phyloP scores from a whole-genome alignment of 2,329 filamentous ascomycete species.

The Colletotrichum sansevieriae region DNA sequence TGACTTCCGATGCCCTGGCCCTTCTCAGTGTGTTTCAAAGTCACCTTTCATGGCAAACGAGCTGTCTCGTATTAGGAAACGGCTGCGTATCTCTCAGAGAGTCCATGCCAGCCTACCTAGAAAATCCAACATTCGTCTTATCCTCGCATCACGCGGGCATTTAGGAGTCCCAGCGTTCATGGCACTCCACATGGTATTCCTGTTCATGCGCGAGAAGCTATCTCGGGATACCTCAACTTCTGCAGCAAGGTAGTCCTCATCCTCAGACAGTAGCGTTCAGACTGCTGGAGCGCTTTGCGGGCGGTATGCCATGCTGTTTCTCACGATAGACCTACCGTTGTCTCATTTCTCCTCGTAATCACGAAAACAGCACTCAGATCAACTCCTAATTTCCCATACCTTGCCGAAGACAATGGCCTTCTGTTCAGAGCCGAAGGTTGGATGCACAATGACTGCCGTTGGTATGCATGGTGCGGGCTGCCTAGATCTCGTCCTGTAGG shows the following conservation, averaged over 20 bases:
- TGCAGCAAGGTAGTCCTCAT: not conserved
- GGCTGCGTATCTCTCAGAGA: not conserved
- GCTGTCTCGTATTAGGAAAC: not conserved
- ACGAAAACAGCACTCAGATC: too few relatives aligned
- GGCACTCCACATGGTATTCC: not conserved
- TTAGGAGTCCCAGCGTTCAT: not conserved
- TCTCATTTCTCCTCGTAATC: not conserved
- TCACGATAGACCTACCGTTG: not conserved
- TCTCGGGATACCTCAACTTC: not conserved
- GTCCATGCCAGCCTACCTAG: not conserved
- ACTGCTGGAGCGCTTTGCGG: not conserved
- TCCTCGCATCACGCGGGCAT: not conserved
- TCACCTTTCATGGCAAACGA: not conserved
- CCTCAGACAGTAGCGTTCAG: too few relatives aligned
- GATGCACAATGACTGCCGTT: too few relatives aligned
- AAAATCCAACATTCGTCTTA: conserved; percentile 4
- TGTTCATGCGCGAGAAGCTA: not conserved
- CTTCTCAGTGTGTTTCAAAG: not conserved
- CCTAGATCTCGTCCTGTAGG: too few relatives aligned
- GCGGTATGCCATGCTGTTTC: not conserved
- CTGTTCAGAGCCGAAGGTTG: too few relatives aligned
- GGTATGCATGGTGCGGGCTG: too few relatives aligned
- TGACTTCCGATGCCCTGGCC: not conserved
- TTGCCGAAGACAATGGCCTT: too few relatives aligned
- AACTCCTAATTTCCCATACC: too few relatives aligned